Evolutionary conservation across 2,329 filamentous ascomycete species (phyloP), one percentile per base, ranked within the genome.

Genomic region (Ceratocystis papillata): DNA sequence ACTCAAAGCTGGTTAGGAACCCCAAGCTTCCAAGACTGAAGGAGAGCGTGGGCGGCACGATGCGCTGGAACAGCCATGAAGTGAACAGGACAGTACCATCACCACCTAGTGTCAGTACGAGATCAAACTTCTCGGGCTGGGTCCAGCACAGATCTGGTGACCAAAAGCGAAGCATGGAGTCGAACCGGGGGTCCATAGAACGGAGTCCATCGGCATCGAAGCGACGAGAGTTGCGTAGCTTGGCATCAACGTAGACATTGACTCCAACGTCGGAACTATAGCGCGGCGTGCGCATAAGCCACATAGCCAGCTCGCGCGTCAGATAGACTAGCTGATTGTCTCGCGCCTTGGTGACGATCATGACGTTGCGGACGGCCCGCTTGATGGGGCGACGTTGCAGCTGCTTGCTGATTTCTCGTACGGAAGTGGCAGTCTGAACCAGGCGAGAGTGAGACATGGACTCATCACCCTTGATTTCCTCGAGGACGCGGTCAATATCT

Each of bases 331-430:
- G 82, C 71, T 90, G 86, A 73, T 99, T 97, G 77, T 99, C 94
- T 69, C 94, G 86, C 25, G 94, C 94, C 77, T 97, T 99, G 69
- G 94, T 99, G 70, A 99, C 90, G 72, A 99, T 96, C 94, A 99
- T 97, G 72, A 99, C 84, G 74, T 90, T 96, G 73, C 85, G 86
- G 60, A 99, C 92, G 10, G 92, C 92, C 70, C 92, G 87, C 77
- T 89, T 94, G 76, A 97, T 90, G 25, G 94, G 93, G 50, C 90
- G 85, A 66, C 93, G 86, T 77, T 96, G 93, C 67, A 99, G 81
- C 77, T 97, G 94, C 76, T 95, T 93, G 17, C 91, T 95, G 12
- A 99, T 92, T 76, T 99, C 94, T 64, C 94, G 86, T 22, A 99
- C 94, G 60, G 91, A 89, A 0, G 90, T 96, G 63, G 94, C 94